Base-by-base conservation (phyloP, 2,329 filamentous ascomycete species). In the Cladobotryum protrusum region DNA sequence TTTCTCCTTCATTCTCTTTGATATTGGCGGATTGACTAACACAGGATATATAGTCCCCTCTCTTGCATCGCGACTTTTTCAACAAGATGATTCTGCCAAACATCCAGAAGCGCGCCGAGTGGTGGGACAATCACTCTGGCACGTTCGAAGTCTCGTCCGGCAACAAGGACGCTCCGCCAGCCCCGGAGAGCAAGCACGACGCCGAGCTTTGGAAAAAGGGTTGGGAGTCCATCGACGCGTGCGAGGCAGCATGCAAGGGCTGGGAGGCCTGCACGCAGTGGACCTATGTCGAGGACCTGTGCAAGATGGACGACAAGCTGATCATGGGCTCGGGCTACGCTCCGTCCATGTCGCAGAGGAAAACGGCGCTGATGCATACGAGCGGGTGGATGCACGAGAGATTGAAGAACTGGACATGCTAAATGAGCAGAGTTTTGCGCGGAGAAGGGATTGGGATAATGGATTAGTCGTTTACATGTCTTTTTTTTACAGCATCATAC, bases 241-340 rank as follows among this genome's bases (percentile, higher is more conserved):
- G 59, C 46, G 53, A 59, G 44, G 58, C 55, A 4, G 59, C 59
- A 2, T 61, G 59, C 37, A 40, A 42, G 8, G 47, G 47, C 6
- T 61, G 59, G 59, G 39, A 20, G 2, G 43, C 50, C 29, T 61
- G 59, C 33, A 43, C 54, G 8, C 52, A 57, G 48, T 61, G 59
- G 59, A 48, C 52, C 5, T 60, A 45, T 39, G 56, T 58, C 2
- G 59, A 61, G 43, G 59, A 61, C 29, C 47, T 60, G 17, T 61
- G 59, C 45, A 59, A 56, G 53, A 55, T 61, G 53, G 59, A 60
- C 43, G 57, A 60, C 47, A 58, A 57, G 50, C 47, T 61, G 14
- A 52, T 50, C 12, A 52, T 58, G 52, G 59, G 59, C 4, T 56
- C 59, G 48, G 59, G 59, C 1, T 60, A 48, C 44, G 55, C 59